A percentile compares a stretch with the other conserved stretches of the same genome.
These are phyloP conservation scores for Penicillium egyptiacum DNA, from an alignment of 495 filamentous ascomycete species.

Conservation along the genomic window DNA sequence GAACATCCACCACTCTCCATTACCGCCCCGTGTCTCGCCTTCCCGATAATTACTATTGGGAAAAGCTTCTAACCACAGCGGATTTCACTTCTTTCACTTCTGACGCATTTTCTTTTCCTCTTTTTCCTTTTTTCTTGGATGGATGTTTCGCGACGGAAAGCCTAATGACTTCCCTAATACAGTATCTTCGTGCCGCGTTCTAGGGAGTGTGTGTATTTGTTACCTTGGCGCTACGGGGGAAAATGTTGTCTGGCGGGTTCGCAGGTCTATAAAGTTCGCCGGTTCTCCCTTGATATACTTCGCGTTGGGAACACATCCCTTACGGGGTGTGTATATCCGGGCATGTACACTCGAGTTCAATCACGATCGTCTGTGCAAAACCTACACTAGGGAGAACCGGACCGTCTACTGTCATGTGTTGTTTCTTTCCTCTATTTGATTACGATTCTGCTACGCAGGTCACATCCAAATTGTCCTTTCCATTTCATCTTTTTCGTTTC, in stretches of 20 bases:
- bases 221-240: constrained; percentile 45
- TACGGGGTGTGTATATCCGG: constrained; percentile 7
- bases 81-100: constrained; percentile 17
- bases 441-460: constrained; percentile 4
- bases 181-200: constrained; percentile 37
- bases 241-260: constrained; percentile 38
- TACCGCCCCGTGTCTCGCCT: constrained; percentile 7
- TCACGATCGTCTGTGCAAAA: constrained; percentile 14
- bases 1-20: constrained; percentile 23
- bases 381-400: constrained; percentile 23
- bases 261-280: constrained; percentile 42
- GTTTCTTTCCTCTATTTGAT: constrained; percentile 6
- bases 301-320: constrained; percentile 12
- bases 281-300: constrained; percentile 33
- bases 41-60: constrained; percentile 1
- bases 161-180: constrained; percentile 46
- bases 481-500: neutral
- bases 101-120: constrained; percentile 20
- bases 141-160: constrained; percentile 33
- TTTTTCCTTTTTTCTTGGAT: constrained; percentile 22
- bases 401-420: constrained; percentile 23
- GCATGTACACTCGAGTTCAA: constrained; percentile 9
- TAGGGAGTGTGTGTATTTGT: constrained; percentile 41
- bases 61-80: constrained; percentile 4
- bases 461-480: constrained; percentile 1